These are phyloP conservation scores for Beauveria scarabaeidicola DNA, from an alignment of 2,329 filamentous ascomycete genomes.

Conservation along the genomic window DNA sequence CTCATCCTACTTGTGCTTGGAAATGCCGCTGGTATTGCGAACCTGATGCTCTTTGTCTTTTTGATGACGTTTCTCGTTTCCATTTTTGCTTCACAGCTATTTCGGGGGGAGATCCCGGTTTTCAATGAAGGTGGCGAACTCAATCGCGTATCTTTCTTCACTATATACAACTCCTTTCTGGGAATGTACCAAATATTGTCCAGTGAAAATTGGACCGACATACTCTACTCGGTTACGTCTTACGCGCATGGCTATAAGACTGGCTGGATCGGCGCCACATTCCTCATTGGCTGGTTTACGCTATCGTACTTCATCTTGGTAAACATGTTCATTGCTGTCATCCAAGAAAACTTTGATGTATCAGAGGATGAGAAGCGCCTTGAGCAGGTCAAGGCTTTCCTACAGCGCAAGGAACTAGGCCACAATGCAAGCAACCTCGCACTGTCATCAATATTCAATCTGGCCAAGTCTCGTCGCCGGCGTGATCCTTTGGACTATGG, in stretches of 20 bases:
- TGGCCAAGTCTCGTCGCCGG: slow-evolving; percentile 49
- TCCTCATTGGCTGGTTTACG: slow-evolving; percentile 93
- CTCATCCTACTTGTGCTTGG: slow-evolving; percentile 83
- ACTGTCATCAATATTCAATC: slow-evolving; percentile 60
- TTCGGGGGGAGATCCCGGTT: slow-evolving; percentile 72
- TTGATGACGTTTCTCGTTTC: slow-evolving; percentile 88
- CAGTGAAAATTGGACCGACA: slow-evolving; percentile 89
- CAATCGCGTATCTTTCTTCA: slow-evolving; percentile 69
- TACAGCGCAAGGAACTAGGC: slow-evolving; percentile 82
- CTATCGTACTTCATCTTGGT: slow-evolving; percentile 89
- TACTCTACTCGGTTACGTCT: slow-evolving; percentile 74
- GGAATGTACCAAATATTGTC: slow-evolving; percentile 97
- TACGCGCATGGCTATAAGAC: slow-evolving; percentile 58
- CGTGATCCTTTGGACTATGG: slow-evolving; percentile 88
- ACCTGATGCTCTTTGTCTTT: slow-evolving; percentile 94
- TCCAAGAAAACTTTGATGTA: slow-evolving; percentile 98
- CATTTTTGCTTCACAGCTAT: slow-evolving; percentile 88
- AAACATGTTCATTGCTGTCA: slow-evolving; percentile 99
- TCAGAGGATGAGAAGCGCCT: slow-evolving; percentile 96
- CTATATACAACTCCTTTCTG: slow-evolving; percentile 91
- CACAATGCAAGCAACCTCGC: slow-evolving; percentile 66
- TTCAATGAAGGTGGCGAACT: slow-evolving; percentile 52
- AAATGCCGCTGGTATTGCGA: slow-evolving; percentile 84
- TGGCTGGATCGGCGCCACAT: slow-evolving; percentile 87
- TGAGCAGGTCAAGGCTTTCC: slow-evolving; percentile 90